A percentile compares a stretch with the other conserved stretches of the same genome.
phyloP scores from a whole-genome alignment of 768 basidiomycete species.

The Leccinum disarticulatum region DNA sequence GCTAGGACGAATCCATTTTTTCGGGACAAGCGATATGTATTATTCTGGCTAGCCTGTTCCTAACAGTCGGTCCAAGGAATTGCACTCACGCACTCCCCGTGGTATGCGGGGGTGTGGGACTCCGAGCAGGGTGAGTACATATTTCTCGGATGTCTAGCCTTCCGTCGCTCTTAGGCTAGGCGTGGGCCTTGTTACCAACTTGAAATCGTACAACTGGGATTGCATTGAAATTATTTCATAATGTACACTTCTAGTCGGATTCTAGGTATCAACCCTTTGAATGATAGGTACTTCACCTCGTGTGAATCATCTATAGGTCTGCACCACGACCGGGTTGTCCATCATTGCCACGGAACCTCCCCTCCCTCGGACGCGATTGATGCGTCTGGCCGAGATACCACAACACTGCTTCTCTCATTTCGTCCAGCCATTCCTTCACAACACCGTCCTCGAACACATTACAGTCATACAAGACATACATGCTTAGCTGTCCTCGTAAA shows the following conservation, averaged over 20 bases:
- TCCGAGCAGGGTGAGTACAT: too few species aligned
- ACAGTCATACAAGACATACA: constrained; percentile 41
- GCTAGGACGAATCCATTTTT: too few species aligned
- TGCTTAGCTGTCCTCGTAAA: constrained; percentile 30
- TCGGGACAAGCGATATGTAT: too few species aligned
- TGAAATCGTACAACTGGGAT: not conserved
- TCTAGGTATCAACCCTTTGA: not conserved
- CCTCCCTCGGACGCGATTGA: not conserved
- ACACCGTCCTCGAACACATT: constrained; percentile 45
- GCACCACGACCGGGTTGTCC: too few species aligned
- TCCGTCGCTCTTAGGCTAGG: too few species aligned
- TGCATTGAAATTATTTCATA: not conserved
- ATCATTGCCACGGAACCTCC: too few species aligned
- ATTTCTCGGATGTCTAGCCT: too few species aligned
- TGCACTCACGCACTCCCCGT: too few species aligned
- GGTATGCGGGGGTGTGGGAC: too few species aligned
- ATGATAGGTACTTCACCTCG: not conserved
- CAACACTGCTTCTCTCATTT: constrained; percentile 30
- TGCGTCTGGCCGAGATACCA: constrained; percentile 1
- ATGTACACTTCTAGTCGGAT: not conserved
- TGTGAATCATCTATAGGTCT: too few species aligned
- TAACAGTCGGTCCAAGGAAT: too few species aligned
- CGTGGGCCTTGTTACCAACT: not conserved
- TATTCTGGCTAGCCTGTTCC: too few species aligned
- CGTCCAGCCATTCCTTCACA: constrained; percentile 48